Percentiles rank a stretch among this genome's conserved stretches.
Evolutionary conservation across 139 green algal species (phyloP).

Genomic region (Micromonas commoda): DNA sequence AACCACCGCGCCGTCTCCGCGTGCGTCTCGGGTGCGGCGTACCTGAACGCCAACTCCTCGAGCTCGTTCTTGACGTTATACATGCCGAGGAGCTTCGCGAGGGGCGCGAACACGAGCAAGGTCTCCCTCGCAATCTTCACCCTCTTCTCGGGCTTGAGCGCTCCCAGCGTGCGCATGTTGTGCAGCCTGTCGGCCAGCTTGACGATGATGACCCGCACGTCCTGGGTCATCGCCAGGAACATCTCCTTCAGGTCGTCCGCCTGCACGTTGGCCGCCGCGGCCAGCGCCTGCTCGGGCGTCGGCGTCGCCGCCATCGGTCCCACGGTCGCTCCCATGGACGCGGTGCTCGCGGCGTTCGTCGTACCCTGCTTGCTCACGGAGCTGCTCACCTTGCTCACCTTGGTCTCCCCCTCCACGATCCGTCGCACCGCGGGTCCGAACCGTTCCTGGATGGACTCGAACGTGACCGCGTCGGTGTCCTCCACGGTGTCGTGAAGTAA

Average conservation of each 20-base stretch:
- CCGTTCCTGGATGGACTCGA: conserved; percentile 64
- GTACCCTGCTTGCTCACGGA: conserved; percentile 14
- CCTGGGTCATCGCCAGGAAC: conserved; percentile 84
- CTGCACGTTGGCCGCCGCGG: conserved; percentile 40
- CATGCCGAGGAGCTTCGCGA: conserved; percentile 76
- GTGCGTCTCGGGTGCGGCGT: conserved; percentile 46
- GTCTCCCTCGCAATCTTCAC: conserved; percentile 35
- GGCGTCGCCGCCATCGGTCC: neutral
- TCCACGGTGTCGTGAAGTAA: conserved; percentile 89
- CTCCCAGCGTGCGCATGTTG: conserved; percentile 87
- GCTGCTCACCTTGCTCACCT: conserved; percentile 48
- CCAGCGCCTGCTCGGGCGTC: neutral
- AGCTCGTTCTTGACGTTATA: conserved; percentile 83
- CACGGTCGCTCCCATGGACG: neutral
- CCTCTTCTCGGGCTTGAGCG: conserved; percentile 75
- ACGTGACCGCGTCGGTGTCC: conserved; percentile 68
- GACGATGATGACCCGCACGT: conserved; percentile 86
- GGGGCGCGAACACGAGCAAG: conserved; percentile 64
- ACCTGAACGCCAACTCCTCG: conserved; percentile 73
- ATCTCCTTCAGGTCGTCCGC: conserved; percentile 77
- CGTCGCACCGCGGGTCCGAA: conserved; percentile 62
- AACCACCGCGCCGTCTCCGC: conserved; percentile 35
- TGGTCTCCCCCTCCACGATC: conserved; percentile 89
- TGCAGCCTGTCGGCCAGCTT: conserved; percentile 88
- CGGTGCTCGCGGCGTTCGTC: neutral